These are phyloP conservation scores for Cladosporium cucumerinum DNA, from an alignment of 2,329 filamentous ascomycete genomes.

Conservation along the genomic window DNA sequence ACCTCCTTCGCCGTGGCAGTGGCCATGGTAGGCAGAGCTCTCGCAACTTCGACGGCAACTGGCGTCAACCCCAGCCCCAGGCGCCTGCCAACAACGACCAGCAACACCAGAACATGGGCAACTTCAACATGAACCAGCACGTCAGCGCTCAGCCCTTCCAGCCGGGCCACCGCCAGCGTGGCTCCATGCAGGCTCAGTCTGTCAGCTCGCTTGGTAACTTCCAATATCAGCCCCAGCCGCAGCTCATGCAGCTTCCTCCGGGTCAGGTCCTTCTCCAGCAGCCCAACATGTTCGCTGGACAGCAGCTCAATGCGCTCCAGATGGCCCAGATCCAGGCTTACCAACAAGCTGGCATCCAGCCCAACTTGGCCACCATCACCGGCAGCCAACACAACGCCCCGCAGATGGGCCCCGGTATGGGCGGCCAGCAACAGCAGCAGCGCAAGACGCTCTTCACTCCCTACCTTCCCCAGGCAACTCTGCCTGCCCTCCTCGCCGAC, in stretches of 20 bases:
- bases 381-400: conserved; percentile 43
- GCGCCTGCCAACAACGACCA: conserved; percentile 48
- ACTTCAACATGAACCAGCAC: conserved; percentile 68
- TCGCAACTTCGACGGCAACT: conserved; percentile 96
- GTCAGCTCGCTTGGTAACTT: conserved; percentile 80
- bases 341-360: conserved; percentile 78
- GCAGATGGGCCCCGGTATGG: conserved; percentile 50
- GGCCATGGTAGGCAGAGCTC: conserved; percentile 80
- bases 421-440: conserved; percentile 79
- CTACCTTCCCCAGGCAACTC: conserved; percentile 89
- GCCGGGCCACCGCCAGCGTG: conserved; percentile 82
- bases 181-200: conserved; percentile 76
- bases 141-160: conserved; percentile 74
- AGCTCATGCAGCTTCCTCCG: conserved; percentile 78
- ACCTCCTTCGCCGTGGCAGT: conserved; percentile 74
- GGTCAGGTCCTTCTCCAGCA: conserved; percentile 78
- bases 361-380: conserved; percentile 32
- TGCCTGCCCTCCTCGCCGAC: conserved; percentile 84
- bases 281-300: conserved; percentile 77
- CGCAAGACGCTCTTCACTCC: conserved; percentile 98
- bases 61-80: conserved; percentile 65
- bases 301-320: conserved; percentile 84
- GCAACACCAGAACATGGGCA: conserved; percentile 52
- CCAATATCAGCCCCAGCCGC: conserved; percentile 80
- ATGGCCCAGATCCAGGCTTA: conserved; percentile 87